phyloP scores from a whole-genome alignment of 768 basidiomycete species.

The Macrolepiota dolichaula region DNA sequence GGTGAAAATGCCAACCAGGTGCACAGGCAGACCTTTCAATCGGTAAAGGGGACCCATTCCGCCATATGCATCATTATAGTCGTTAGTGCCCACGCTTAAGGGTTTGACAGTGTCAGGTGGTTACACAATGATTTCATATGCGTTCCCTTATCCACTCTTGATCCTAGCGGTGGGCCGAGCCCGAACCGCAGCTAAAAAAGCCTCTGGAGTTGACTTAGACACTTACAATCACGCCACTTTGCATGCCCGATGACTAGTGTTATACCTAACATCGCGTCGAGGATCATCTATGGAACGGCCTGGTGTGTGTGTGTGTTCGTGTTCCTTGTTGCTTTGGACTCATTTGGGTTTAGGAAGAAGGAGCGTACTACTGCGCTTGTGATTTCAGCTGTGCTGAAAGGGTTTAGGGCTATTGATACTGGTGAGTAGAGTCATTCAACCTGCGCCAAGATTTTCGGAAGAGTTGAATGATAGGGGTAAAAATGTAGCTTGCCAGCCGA shows the following conservation, averaged over 20 bases:
- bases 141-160: background rate
- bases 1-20: too few species aligned
- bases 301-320: too few species aligned
- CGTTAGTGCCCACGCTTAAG: background rate
- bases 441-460: background rate
- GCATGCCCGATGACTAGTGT: too few species aligned
- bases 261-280: conserved; percentile 25
- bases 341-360: conserved; percentile 58
- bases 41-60: too few species aligned
- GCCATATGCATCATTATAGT: too few species aligned
- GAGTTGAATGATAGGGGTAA: background rate
- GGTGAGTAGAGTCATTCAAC: conserved; percentile 37
- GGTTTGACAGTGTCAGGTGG: background rate
- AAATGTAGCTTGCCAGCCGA: conserved; percentile 55
- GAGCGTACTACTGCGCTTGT: conserved; percentile 68
- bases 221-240: background rate
- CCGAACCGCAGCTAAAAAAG: background rate
- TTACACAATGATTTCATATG: background rate
- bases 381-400: conserved; percentile 65
- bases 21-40: too few species aligned
- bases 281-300: conserved; percentile 60
- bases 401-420: conserved; percentile 84
- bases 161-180: background rate
- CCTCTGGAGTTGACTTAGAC: background rate
- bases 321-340: too few species aligned